Conservation (phyloP, 164 flowering plant species). For the Vitis rupestris region DNA sequence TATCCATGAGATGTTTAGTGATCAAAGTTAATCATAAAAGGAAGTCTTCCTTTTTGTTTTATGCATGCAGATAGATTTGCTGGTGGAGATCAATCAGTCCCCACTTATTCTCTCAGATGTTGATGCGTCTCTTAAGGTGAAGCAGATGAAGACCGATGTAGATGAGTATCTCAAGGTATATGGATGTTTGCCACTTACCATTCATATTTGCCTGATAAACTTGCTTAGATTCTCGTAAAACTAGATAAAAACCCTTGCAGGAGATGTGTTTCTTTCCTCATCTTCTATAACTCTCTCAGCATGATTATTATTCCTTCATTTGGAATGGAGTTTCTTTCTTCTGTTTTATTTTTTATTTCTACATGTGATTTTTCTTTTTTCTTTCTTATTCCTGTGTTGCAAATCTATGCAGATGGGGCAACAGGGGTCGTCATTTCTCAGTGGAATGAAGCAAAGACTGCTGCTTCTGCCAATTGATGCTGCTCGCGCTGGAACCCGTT, state of each 20-base stretch:
- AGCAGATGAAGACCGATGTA: constrained; percentile 83
- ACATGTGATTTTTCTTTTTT: not conserved
- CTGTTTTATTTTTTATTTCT: not conserved
- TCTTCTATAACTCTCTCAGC: too few species aligned
- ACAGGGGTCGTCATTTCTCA: constrained; percentile 63
- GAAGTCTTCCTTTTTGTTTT: not conserved
- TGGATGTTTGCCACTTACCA: not conserved
- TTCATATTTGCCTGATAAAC: not conserved
- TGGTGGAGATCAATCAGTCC: constrained; percentile 76
- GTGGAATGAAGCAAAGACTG: constrained; percentile 80
- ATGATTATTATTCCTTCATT: too few species aligned
- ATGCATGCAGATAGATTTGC: constrained; percentile 76
- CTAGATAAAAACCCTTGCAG: not conserved
- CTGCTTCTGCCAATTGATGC: constrained; percentile 68
- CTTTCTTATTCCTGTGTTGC: not conserved
- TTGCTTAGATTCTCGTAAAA: not conserved
- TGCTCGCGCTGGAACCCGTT: constrained; percentile 76
- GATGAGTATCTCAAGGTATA: constrained; percentile 93
- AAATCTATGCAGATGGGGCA: constrained; percentile 62
- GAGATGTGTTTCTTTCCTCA: not conserved
- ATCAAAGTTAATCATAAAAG: not conserved
- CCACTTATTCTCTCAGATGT: constrained; percentile 91
- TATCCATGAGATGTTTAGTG: not conserved
- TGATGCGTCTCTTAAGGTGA: constrained; percentile 83
- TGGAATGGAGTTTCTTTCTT: not conserved